Evolutionary conservation across 2,329 filamentous ascomycete genomes (phyloP).

Genomic region (Colletotrichum plurivorum): DNA sequence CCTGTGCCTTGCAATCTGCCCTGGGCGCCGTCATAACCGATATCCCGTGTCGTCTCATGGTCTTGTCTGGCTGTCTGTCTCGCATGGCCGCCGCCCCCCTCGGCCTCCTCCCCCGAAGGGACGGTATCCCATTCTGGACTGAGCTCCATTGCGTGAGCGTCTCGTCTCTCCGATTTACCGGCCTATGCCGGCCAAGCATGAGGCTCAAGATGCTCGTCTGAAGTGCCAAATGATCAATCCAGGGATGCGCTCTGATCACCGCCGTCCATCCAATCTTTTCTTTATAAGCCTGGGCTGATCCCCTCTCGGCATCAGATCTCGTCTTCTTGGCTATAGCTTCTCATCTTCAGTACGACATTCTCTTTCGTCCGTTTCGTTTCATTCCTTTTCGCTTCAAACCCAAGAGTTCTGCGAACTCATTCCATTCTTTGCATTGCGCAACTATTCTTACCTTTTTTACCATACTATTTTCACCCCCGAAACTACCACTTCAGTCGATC

Average conservation of each 20-base stretch:
- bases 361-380: conserved; percentile 35
- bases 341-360: conserved; percentile 31
- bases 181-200: conserved; percentile 13
- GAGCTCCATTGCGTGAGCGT: background rate
- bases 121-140: background rate
- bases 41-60: conserved; percentile 25
- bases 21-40: conserved; percentile 8
- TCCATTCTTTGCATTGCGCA: conserved; percentile 42
- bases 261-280: conserved; percentile 21
- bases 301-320: conserved; percentile 15
- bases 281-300: conserved; percentile 34
- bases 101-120: background rate
- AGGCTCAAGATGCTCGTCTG: conserved; percentile 28
- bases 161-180: background rate
- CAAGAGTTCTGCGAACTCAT: conserved; percentile 42
- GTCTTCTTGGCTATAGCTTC: conserved; percentile 30
- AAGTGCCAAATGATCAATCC: conserved; percentile 19
- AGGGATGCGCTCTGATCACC: conserved; percentile 23
- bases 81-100: background rate
- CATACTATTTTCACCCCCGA: background rate
- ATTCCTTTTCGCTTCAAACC: conserved; percentile 23
- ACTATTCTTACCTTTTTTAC: background rate
- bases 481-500: conserved; percentile 20
- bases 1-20: conserved; percentile 23
- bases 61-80: conserved; percentile 5